These are phyloP conservation scores for Zizania latifolia DNA, from an alignment of 176 grass and related monocot species.

Conservation along the genomic window DNA sequence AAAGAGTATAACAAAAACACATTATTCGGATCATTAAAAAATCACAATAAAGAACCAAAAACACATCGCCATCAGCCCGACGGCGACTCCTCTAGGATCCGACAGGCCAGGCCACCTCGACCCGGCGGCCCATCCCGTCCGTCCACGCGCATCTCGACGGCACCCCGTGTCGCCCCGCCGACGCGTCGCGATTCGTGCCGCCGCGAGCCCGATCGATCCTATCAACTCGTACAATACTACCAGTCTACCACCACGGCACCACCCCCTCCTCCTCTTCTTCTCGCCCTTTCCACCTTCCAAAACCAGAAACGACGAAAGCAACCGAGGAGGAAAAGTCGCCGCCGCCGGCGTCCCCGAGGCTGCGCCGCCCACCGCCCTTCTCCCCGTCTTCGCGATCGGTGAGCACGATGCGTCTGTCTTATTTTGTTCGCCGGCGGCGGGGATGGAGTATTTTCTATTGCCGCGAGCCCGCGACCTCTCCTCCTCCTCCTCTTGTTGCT, in stretches of 20 bases:
- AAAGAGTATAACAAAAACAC: too few relatives aligned
- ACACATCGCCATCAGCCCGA: not conserved
- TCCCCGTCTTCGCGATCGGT: not conserved
- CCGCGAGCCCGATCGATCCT: too few relatives aligned
- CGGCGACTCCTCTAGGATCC: not conserved
- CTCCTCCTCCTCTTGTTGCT: not conserved
- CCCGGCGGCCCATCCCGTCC: not conserved
- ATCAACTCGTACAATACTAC: not conserved
- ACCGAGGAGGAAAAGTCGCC: not conserved
- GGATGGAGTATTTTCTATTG: not conserved
- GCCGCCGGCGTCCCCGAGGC: not conserved
- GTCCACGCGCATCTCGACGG: not conserved
- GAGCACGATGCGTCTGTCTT: conserved; percentile 19
- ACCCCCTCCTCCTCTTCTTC: not conserved
- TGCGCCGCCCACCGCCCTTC: not conserved
- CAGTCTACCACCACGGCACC: not conserved
- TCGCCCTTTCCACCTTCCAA: not conserved
- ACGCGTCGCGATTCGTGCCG: conserved; percentile 5
- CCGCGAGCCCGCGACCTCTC: not conserved
- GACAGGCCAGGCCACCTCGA: not conserved
- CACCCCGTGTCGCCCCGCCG: not conserved
- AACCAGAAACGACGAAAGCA: conserved; percentile 17
- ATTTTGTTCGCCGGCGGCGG: not conserved
- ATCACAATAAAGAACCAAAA: too few relatives aligned
- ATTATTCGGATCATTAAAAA: too few relatives aligned